Evolutionary conservation across 2,329 filamentous ascomycete species (phyloP), one percentile per base, ranked within the genome.

Genomic region (Xylariaceae sp.): DNA sequence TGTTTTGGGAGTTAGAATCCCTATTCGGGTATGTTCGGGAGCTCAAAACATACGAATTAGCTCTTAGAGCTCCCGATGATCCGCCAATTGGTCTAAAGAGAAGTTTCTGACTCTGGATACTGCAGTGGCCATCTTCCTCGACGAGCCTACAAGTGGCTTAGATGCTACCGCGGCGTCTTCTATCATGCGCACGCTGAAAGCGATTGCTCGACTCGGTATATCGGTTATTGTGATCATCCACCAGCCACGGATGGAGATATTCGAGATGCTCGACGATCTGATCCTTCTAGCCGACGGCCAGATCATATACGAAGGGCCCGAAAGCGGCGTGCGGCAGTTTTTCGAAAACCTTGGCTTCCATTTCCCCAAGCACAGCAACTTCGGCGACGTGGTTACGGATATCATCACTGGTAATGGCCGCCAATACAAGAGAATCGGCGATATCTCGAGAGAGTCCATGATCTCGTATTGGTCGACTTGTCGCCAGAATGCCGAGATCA

Each of bases 191-290:
- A 78, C 81, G 0, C 71, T 86, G 6, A 79, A 81, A 54, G 77
- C 79, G 1, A 77, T 86, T 43, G 79, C 81, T 7, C 75, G 76
- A 2, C 72, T 83, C 0, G 83, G 83, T 2, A 81, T 85, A 12
- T 83, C 82, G 2, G 78, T 83, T 41, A 80, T 86, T 50, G 77
- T 80, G 44, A 83, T 84, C 54, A 83, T 86, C 57, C 83, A 86
- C 63, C 83, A 87, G 64, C 84, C 84, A 2, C 76, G 83, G 6
- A 73, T 78, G 45, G 81, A 85, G 61, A 85, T 86, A 29, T 86
- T 85, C 65, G 76, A 81, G 54, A 73, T 80, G 50, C 77, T 87
- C 20, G 83, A 86, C 63, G 75, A 80, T 55, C 70, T 86, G 1
- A 75, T 86, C 29, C 74, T 87, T 2, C 74, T 86, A 1, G 78